A percentile compares a stretch with the other conserved stretches of the same genome.
phyloP scores from a whole-genome alignment of 192 early-diverging fungal genomes.

The Lobosporangium transversale region DNA sequence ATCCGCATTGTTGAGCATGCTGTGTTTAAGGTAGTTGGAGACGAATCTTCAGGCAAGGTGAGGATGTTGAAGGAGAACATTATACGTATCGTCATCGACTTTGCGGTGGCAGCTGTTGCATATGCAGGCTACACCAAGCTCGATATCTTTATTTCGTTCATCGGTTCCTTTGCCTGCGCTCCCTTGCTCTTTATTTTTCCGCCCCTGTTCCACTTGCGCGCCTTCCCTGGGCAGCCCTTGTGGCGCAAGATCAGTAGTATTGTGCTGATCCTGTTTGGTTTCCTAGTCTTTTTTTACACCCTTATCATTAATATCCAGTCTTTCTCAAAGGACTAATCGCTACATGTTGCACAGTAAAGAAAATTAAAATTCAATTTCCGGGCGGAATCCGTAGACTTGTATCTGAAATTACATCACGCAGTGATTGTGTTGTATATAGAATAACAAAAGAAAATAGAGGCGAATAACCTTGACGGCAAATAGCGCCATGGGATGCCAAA shows the following conservation, averaged over 20 bases:
- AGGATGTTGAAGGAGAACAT: constrained; percentile 84
- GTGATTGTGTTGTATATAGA: too few relatives aligned
- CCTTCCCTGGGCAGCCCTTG: constrained; percentile 59
- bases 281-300: constrained; percentile 67
- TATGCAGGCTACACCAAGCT: constrained; percentile 79
- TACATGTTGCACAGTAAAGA: too few relatives aligned
- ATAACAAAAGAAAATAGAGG: too few relatives aligned
- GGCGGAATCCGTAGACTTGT: too few relatives aligned
- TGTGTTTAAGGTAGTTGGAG: constrained; percentile 66
- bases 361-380: too few relatives aligned
- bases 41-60: constrained; percentile 53
- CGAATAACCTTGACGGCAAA: too few relatives aligned
- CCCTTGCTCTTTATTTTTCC: constrained; percentile 89
- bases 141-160: constrained; percentile 88
- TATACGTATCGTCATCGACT: constrained; percentile 73
- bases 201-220: constrained; percentile 78
- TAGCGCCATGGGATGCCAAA: too few relatives aligned
- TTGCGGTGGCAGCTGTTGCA: constrained; percentile 73
- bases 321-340: constrained; percentile 11
- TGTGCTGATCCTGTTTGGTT: constrained; percentile 71
- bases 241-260: constrained; percentile 64
- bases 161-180: constrained; percentile 84
- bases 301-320: constrained; percentile 69
- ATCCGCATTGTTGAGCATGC: constrained; percentile 89
- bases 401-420: too few relatives aligned